Conservation (phyloP, 2,329 filamentous ascomycete genomes). For the Cladorrhinum sp. region DNA sequence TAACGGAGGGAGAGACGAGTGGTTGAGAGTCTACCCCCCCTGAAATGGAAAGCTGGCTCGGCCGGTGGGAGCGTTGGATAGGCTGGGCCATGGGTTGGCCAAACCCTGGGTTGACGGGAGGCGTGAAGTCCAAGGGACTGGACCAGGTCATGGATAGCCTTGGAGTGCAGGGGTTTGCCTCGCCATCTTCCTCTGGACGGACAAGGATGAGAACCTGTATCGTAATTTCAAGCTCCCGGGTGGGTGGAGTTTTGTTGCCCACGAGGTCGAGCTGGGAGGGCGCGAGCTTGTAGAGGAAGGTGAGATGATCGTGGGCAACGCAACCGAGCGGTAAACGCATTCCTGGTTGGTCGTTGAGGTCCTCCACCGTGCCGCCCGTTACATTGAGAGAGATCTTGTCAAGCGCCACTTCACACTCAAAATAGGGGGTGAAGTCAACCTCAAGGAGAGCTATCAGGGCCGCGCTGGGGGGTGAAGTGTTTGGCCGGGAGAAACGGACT, state of each 20-base stretch:
- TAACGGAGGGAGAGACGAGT: slow-evolving; percentile 55
- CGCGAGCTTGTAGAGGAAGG: slow-evolving; percentile 67
- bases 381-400: slow-evolving; percentile 57
- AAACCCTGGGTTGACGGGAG: slow-evolving; percentile 62
- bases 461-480: slow-evolving; percentile 53
- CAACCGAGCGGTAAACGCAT: slow-evolving; percentile 57
- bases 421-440: slow-evolving; percentile 68
- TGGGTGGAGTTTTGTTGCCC: slow-evolving; percentile 40
- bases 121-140: slow-evolving; percentile 66
- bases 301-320: slow-evolving; percentile 70
- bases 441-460: slow-evolving; percentile 69
- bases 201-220: slow-evolving; percentile 59
- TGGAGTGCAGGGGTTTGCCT: slow-evolving; percentile 56
- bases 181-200: slow-evolving; percentile 28
- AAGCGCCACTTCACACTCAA: slow-evolving; percentile 63
- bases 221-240: slow-evolving; percentile 55
- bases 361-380: slow-evolving; percentile 55
- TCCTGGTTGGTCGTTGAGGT: slow-evolving; percentile 51
- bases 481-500: slow-evolving; percentile 67
- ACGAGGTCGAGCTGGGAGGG: slow-evolving; percentile 47
- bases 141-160: slow-evolving; percentile 64
- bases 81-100: slow-evolving; percentile 49
- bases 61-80: slow-evolving; percentile 61
- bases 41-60: slow-evolving; percentile 62
- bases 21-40: slow-evolving; percentile 51